phyloP scores from a whole-genome alignment of 176 grass and related monocot genomes.

The Tillandsia fasciculata region DNA sequence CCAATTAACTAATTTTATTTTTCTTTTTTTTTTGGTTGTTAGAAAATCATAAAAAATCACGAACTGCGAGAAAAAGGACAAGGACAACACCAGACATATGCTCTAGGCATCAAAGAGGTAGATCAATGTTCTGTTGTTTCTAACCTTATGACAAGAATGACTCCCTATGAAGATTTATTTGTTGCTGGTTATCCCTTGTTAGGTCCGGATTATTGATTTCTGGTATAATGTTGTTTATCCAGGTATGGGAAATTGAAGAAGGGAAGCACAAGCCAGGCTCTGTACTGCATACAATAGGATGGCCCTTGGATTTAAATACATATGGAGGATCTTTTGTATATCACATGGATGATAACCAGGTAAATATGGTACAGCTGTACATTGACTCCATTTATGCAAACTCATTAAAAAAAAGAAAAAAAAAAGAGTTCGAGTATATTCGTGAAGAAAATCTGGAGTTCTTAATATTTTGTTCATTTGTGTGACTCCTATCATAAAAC shows the following conservation, averaged over 20 bases:
- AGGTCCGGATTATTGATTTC: too few relatives aligned
- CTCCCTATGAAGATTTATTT: background rate
- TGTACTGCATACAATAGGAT: constrained; percentile 87
- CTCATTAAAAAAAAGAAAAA: too few relatives aligned
- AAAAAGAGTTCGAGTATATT: too few relatives aligned
- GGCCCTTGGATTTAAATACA: constrained; percentile 79
- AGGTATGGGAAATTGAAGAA: constrained; percentile 97
- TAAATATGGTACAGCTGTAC: constrained; percentile 19
- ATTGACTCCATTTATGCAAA: background rate
- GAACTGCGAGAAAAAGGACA: constrained; percentile 75
- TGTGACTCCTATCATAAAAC: background rate
- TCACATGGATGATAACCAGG: constrained; percentile 82
- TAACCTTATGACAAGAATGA: background rate
- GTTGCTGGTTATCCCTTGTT: background rate
- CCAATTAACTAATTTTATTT: constrained; percentile 5
- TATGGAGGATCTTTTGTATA: constrained; percentile 90
- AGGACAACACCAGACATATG: constrained; percentile 97
- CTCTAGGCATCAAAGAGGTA: constrained; percentile 98
- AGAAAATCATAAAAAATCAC: constrained; percentile 81
- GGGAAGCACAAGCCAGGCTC: constrained; percentile 66
- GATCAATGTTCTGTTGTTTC: background rate
- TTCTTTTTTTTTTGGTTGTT: constrained; percentile 25
- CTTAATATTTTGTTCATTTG: too few relatives aligned
- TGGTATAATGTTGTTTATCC: constrained; percentile 5
- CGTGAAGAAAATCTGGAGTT: too few relatives aligned